Percentiles rank a stretch among this genome's conserved stretches.
phyloP scores from a whole-genome alignment of 2,329 filamentous ascomycete genomes.

The Phialophora verrucosa region DNA sequence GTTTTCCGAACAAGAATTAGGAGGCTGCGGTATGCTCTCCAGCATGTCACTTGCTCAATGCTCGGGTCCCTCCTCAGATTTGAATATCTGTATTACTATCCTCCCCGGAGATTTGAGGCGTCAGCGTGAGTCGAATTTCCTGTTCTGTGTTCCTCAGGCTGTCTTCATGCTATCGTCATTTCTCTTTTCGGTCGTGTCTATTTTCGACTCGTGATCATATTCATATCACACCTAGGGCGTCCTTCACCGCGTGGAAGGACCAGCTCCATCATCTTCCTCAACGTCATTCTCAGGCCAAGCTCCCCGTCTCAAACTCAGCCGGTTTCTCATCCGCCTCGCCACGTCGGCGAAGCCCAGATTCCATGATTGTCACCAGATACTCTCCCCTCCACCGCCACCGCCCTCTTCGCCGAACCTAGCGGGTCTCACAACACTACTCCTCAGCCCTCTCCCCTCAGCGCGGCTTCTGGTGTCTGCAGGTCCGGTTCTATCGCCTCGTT shows the following conservation, averaged over 20 bases:
- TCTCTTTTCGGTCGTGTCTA: not conserved
- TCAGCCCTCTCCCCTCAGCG: constrained; percentile 41
- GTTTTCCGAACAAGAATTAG: not conserved
- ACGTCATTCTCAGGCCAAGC: constrained; percentile 26
- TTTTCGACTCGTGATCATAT: not conserved
- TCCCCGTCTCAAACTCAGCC: constrained; percentile 24
- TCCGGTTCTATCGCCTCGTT: not conserved
- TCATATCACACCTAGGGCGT: not conserved
- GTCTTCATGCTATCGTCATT: not conserved
- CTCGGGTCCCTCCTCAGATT: not conserved
- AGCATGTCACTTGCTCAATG: not conserved
- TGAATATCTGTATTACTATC: not conserved
- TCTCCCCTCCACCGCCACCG: constrained; percentile 34
- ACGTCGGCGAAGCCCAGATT: constrained; percentile 11
- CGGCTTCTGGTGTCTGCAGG: constrained; percentile 24
- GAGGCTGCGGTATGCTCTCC: not conserved
- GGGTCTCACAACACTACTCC: constrained; percentile 35
- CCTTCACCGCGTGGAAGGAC: constrained; percentile 1
- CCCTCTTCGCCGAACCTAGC: constrained; percentile 39
- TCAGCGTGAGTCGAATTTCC: not conserved
- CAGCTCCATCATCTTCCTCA: constrained; percentile 5
- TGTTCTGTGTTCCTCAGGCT: not conserved
- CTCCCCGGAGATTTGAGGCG: not conserved
- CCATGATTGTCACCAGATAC: constrained; percentile 37
- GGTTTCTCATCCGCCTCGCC: constrained; percentile 21